Conservation (phyloP, 2,329 filamentous ascomycete species). For the Trichoderma breve region DNA sequence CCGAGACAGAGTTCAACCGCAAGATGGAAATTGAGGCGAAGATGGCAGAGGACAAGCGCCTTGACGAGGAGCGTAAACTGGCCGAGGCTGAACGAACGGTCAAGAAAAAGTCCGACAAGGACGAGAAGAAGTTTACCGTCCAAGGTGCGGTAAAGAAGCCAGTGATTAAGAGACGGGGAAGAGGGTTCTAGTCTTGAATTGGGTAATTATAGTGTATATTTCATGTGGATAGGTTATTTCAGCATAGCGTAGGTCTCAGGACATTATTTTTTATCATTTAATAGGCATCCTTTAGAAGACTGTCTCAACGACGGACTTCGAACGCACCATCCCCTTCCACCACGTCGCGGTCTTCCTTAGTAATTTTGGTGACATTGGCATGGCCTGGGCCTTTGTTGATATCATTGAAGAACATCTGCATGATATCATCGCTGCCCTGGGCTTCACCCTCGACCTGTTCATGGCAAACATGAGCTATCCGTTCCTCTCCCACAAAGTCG, state of each 20-base stretch:
- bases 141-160: slow-evolving; percentile 63
- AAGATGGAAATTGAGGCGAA: slow-evolving; percentile 91
- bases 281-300: background rate
- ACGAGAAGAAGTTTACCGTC: slow-evolving; percentile 57
- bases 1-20: slow-evolving; percentile 86
- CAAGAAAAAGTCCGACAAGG: slow-evolving; percentile 38
- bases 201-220: background rate
- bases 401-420: slow-evolving; percentile 71
- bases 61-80: slow-evolving; percentile 56
- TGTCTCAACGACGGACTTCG: slow-evolving; percentile 45
- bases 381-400: slow-evolving; percentile 71
- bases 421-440: slow-evolving; percentile 65
- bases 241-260: background rate
- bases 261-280: background rate
- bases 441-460: slow-evolving; percentile 83
- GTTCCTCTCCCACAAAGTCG: background rate
- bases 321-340: slow-evolving; percentile 70
- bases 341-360: slow-evolving; percentile 63
- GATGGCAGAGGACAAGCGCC: slow-evolving; percentile 81
- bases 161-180: slow-evolving; percentile 53
- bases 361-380: slow-evolving; percentile 71
- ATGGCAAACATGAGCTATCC: background rate
- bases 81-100: slow-evolving; percentile 47
- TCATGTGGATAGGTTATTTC: background rate
- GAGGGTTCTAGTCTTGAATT: slow-evolving; percentile 44